Conservation (phyloP, 495 filamentous ascomycete species). For the Podospora comata region DNA sequence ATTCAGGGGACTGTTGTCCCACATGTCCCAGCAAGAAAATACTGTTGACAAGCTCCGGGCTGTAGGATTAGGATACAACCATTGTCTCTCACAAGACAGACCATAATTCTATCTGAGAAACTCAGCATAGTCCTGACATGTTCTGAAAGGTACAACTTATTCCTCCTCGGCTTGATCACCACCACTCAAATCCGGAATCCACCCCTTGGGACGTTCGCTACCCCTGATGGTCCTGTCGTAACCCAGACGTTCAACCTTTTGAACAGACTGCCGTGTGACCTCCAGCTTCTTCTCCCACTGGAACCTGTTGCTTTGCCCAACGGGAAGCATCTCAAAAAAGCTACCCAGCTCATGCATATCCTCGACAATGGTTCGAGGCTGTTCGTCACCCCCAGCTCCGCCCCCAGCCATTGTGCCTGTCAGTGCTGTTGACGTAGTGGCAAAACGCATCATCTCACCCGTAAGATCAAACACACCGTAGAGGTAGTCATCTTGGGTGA, state of each 20-base stretch:
- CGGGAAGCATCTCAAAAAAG: slow-evolving; percentile 67
- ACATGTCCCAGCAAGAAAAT: neutral
- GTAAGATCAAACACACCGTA: slow-evolving; percentile 90
- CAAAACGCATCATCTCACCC: slow-evolving; percentile 95
- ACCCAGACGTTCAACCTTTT: slow-evolving; percentile 87
- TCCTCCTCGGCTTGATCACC: slow-evolving; percentile 22
- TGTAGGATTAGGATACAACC: neutral
- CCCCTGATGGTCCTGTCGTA: slow-evolving; percentile 86
- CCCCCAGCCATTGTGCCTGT: slow-evolving; percentile 55
- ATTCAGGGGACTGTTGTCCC: neutral
- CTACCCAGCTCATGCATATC: slow-evolving; percentile 74
- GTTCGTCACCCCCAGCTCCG: slow-evolving; percentile 18
- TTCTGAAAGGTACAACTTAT: slow-evolving; percentile 7
- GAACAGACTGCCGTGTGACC: slow-evolving; percentile 82
- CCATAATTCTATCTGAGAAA: neutral
- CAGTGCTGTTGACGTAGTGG: slow-evolving; percentile 74
- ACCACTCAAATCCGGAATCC: slow-evolving; percentile 74
- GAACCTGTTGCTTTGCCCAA: slow-evolving; percentile 38
- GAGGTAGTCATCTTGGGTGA: slow-evolving; percentile 83
- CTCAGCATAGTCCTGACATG: too few relatives aligned
- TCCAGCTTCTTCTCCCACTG: slow-evolving; percentile 71
- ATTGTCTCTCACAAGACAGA: neutral
- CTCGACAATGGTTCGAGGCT: slow-evolving; percentile 57
- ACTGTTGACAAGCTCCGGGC: neutral
- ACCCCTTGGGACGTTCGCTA: slow-evolving; percentile 83